phyloP scores from a whole-genome alignment of 2,329 filamentous ascomycete species.

The Paecilomyces fulvus region DNA sequence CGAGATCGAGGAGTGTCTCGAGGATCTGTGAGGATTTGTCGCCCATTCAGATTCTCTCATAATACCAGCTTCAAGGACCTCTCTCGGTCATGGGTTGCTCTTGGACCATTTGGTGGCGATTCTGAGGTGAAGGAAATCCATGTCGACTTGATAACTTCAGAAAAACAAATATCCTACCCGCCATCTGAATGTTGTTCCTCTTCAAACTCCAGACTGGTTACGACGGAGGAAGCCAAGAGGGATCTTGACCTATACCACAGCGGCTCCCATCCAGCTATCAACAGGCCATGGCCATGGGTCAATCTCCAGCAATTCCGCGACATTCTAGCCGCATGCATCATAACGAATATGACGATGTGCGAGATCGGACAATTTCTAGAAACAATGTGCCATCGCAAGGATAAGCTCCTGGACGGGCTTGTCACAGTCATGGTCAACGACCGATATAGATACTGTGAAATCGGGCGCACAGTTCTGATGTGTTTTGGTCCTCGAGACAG shows the following conservation, averaged over 20 bases:
- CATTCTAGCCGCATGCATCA: background rate
- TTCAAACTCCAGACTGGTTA: background rate
- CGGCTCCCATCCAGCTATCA: background rate
- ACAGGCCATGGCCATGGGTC: background rate
- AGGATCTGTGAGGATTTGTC: background rate
- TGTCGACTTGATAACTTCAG: background rate
- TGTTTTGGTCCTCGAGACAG: constrained; percentile 5
- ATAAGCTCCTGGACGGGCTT: constrained; percentile 4
- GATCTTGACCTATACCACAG: background rate
- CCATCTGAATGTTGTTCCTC: background rate
- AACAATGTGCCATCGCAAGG: constrained; percentile 3
- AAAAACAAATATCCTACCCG: background rate
- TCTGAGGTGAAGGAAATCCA: background rate
- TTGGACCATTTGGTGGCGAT: background rate
- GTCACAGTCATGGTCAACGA: constrained; percentile 9
- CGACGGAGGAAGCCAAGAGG: background rate
- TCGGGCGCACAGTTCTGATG: constrained; percentile 6
- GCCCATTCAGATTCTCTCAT: background rate
- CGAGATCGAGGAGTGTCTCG: background rate
- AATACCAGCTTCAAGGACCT: background rate
- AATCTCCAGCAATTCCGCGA: background rate
- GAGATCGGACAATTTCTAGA: constrained; percentile 10
- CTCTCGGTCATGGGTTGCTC: background rate
- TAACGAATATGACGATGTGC: constrained; percentile 3
- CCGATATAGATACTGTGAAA: constrained; percentile 4